Conservation (phyloP, 2,329 filamentous ascomycete species). For the Sporothrix globosa region DNA sequence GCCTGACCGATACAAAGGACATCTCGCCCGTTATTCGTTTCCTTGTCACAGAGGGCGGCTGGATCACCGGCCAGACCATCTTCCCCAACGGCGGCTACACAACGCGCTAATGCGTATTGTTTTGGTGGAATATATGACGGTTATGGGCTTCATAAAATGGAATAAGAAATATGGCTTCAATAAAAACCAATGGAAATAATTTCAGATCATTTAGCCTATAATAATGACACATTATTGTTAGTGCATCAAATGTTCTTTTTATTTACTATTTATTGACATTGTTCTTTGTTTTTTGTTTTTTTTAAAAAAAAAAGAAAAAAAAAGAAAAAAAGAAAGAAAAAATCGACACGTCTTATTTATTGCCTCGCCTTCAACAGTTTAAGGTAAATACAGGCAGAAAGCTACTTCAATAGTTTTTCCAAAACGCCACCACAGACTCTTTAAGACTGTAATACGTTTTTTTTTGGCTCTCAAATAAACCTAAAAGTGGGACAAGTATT, state of each 20-base stretch:
- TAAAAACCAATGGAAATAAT: not conserved
- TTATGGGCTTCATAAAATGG: not conserved
- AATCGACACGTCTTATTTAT: too few relatives aligned
- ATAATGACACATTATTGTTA: too few relatives aligned
- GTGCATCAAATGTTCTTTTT: not conserved
- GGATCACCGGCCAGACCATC: conserved; percentile 53
- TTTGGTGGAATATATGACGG: not conserved
- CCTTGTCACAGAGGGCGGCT: conserved; percentile 49
- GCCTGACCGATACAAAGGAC: conserved; percentile 49
- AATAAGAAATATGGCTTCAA: not conserved
- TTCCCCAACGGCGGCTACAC: conserved; percentile 55
- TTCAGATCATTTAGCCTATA: not conserved
- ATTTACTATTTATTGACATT: not conserved
- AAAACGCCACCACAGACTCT: too few relatives aligned
- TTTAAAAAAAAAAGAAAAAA: not conserved
- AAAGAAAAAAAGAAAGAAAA: not conserved
- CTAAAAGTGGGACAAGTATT: too few relatives aligned
- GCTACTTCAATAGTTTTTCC: too few relatives aligned
- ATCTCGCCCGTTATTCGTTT: conserved; percentile 53
- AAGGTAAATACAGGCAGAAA: too few relatives aligned
- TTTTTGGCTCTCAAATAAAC: too few relatives aligned
- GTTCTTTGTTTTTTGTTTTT: not conserved
- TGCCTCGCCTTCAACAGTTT: too few relatives aligned
- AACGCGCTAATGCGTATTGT: conserved; percentile 40
- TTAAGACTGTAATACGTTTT: too few relatives aligned